Evolutionary conservation across 2,329 filamentous ascomycete species (phyloP), one percentile per base, ranked within the genome.

Genomic region (Akanthomyces uredinophilus): DNA sequence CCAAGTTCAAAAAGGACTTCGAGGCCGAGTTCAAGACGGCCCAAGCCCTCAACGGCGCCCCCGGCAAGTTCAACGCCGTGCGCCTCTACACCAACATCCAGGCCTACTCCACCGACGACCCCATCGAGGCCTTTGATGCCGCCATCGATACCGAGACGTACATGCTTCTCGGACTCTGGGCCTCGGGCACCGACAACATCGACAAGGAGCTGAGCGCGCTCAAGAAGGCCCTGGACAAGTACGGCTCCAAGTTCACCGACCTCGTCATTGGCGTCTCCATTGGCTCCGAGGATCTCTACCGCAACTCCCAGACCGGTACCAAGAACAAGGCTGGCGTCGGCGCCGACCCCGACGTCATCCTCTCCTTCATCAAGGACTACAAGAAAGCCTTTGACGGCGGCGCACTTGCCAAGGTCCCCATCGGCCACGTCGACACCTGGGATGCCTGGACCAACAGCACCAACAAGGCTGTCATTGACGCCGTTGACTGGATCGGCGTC

Each of bases 101-200:
- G 73, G 81, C 81, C 70, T 78, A 84, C 74, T 79, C 87, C 70
- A 83, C 90, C 78, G 83, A 84, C 68, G 89, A 94, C 74, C 92
- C 92, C 58, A 80, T 96, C 71, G 79, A 91, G 79, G 92, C 92
- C 47, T 85, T 94, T 77, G 90, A 91, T 77, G 87, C 87, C 41
- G 87, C 87, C 68, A 78, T 87, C 51, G 76, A 79, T 63, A 86
- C 84, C 64, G 78, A 85, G 49, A 86, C 83, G 20, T 75, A 81
- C 66, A 75, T 90, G 50, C 83, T 89, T 41, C 84, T 87, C 57
- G 87, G 87, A 65, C 77, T 89, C 69, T 90, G 87, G 87, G 74
- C 81, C 54, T 82, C 81, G 20, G 82, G 82, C 66, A 77, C 77
- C 50, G 73, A 74, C 60, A 83, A 79, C 72, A 88, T 82, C 71